phyloP scores from a whole-genome alignment of 1,139 yeast species.

The Torulaspora pretoriensis region DNA sequence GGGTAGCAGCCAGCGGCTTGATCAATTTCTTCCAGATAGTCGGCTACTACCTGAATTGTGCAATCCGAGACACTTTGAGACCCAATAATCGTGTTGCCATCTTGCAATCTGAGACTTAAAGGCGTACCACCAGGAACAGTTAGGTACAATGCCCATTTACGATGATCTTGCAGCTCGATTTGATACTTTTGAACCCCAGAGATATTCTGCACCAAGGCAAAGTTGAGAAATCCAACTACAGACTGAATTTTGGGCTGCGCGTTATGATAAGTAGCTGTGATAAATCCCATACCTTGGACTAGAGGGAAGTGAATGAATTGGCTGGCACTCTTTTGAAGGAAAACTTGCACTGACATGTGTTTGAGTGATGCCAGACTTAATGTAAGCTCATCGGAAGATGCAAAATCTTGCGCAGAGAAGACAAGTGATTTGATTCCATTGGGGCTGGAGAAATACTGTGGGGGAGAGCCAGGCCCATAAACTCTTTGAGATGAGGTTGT shows the following conservation, averaged over 20 bases:
- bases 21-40: slow-evolving; percentile 44
- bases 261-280: slow-evolving; percentile 56
- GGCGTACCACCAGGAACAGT: slow-evolving; percentile 38
- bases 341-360: slow-evolving; percentile 35
- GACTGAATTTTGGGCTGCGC: slow-evolving; percentile 54
- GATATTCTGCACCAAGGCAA: slow-evolving; percentile 35
- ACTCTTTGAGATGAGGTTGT: slow-evolving; percentile 55
- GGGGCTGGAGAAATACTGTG: slow-evolving; percentile 38
- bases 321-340: slow-evolving; percentile 21
- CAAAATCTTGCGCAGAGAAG: slow-evolving; percentile 37
- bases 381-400: slow-evolving; percentile 19
- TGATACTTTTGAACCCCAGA: slow-evolving; percentile 42
- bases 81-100: slow-evolving; percentile 53
- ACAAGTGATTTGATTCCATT: slow-evolving; percentile 37
- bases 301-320: slow-evolving; percentile 39
- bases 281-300: slow-evolving; percentile 69
- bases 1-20: slow-evolving; percentile 50
- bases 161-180: slow-evolving; percentile 39
- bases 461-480: slow-evolving; percentile 51
- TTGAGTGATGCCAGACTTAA: slow-evolving; percentile 32
- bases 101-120: slow-evolving; percentile 43
- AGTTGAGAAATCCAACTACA: slow-evolving; percentile 57
- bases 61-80: slow-evolving; percentile 37
- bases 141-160: slow-evolving; percentile 48
- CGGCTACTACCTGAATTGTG: slow-evolving; percentile 36